Conservation (phyloP, 306 rosid species). For the Quercus robur region DNA sequence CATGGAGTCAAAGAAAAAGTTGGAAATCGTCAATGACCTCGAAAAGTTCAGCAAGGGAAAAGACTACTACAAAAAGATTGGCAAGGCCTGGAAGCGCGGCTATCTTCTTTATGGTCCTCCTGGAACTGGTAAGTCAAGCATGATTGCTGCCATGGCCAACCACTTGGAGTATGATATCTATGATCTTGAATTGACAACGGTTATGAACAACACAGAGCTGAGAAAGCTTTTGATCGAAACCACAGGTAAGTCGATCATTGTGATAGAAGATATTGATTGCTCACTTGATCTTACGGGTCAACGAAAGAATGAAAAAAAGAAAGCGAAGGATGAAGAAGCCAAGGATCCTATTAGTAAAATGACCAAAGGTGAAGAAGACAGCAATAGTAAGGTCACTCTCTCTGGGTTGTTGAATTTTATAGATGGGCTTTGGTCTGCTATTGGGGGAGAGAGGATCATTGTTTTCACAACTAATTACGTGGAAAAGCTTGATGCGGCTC, state of each 20-base stretch:
- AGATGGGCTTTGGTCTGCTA: slow-evolving; percentile 55
- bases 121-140: too few species aligned
- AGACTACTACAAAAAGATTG: slow-evolving; percentile 33
- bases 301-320: too few species aligned
- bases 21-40: too few species aligned
- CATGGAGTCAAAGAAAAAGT: too few species aligned
- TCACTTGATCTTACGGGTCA: slow-evolving; percentile 46
- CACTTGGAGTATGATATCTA: slow-evolving; percentile 19
- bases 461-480: too few species aligned
- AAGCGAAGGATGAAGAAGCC: too few species aligned
- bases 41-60: not conserved
- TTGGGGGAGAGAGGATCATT: not conserved
- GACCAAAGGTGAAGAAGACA: too few species aligned
- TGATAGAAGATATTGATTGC: slow-evolving; percentile 48
- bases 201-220: slow-evolving; percentile 34
- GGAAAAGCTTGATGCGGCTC: slow-evolving; percentile 26
- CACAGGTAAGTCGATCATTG: slow-evolving; percentile 33
- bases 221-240: slow-evolving; percentile 34
- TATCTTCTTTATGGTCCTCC: slow-evolving; percentile 19
- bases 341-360: too few species aligned
- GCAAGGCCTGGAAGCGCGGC: slow-evolving; percentile 49
- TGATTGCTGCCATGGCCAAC: too few species aligned
- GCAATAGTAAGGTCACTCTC: slow-evolving; percentile 5
- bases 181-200: slow-evolving; percentile 38
- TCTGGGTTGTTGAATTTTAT: slow-evolving; percentile 42